Evolutionary conservation across 306 rosid species (phyloP).

Genomic region (Fragaria ananassa): DNA sequence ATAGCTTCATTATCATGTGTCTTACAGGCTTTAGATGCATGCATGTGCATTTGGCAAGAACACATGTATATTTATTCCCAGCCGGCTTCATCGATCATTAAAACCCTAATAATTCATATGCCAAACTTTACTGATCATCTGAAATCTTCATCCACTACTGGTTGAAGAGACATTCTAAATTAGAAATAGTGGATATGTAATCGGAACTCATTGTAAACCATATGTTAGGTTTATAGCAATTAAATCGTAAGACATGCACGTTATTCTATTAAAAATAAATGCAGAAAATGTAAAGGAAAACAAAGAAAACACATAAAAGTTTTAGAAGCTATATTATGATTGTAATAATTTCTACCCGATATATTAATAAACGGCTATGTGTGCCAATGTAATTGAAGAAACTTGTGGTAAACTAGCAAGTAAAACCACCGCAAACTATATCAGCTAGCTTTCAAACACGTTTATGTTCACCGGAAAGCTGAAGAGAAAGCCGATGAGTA

Average conservation of each 20-base stretch:
- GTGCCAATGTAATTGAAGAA: too few species aligned
- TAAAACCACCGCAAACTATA: too few species aligned
- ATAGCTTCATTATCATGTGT: conserved; percentile 6
- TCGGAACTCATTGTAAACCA: too few species aligned
- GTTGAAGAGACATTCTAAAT: not conserved
- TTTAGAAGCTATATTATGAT: too few species aligned
- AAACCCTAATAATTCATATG: not conserved
- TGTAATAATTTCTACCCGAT: too few species aligned
- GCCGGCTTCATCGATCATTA: not conserved
- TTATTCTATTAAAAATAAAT: too few species aligned
- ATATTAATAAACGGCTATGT: too few species aligned
- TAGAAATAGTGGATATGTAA: not conserved
- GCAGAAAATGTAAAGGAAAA: too few species aligned
- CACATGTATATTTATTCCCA: not conserved
- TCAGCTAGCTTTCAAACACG: not conserved
- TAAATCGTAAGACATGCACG: too few species aligned
- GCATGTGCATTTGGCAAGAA: not conserved
- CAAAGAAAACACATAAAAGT: too few species aligned
- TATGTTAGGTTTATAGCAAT: too few species aligned
- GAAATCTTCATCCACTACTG: not conserved
- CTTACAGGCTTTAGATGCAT: not conserved
- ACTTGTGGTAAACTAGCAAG: too few species aligned
- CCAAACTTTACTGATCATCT: not conserved
- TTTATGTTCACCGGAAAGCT: not conserved
- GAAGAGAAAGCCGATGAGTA: not conserved